Percentiles rank a stretch among this genome's conserved stretches.
These are phyloP conservation scores for Candida koratica DNA, from an alignment of 805 yeast species.

Conservation along the genomic window DNA sequence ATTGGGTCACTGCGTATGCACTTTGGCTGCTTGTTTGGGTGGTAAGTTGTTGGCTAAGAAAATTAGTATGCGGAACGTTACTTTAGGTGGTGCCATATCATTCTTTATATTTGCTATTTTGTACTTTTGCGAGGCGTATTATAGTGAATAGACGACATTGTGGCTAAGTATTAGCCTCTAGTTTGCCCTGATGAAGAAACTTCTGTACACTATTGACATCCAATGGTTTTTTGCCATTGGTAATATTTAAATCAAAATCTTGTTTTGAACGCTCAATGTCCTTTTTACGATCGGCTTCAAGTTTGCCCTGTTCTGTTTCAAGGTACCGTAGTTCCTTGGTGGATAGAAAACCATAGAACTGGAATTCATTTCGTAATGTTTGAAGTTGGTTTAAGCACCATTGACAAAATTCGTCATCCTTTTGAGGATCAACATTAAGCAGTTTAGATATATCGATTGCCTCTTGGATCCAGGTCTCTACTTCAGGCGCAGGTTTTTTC, in stretches of 20 bases:
- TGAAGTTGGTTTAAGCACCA: constrained; percentile 62
- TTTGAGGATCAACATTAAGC: constrained; percentile 17
- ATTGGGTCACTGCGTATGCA: constrained; percentile 84
- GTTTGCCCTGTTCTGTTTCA: constrained; percentile 31
- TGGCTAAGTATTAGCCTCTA: too few relatives aligned
- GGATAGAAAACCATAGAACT: constrained; percentile 59
- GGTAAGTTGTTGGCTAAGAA: constrained; percentile 87
- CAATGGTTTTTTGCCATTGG: constrained; percentile 25
- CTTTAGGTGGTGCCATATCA: constrained; percentile 85
- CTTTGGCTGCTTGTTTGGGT: constrained; percentile 87
- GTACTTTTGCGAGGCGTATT: constrained; percentile 68
- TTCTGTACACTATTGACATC: constrained; percentile 34
- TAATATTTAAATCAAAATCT: constrained; percentile 24
- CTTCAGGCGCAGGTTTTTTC: constrained; percentile 87
- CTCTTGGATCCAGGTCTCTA: constrained; percentile 73
- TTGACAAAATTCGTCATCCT: constrained; percentile 56
- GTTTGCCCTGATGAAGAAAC: constrained; percentile 38
- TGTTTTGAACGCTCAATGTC: constrained; percentile 19
- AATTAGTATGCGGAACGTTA: constrained; percentile 87
- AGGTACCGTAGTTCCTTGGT: constrained; percentile 41
- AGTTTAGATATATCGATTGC: constrained; percentile 18
- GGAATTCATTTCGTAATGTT: constrained; percentile 50
- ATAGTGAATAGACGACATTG: too few relatives aligned
- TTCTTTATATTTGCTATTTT: constrained; percentile 78
- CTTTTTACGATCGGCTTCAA: constrained; percentile 22